Conservation (phyloP, 345 rosid species). For the Pelargonium nanum region DNA sequence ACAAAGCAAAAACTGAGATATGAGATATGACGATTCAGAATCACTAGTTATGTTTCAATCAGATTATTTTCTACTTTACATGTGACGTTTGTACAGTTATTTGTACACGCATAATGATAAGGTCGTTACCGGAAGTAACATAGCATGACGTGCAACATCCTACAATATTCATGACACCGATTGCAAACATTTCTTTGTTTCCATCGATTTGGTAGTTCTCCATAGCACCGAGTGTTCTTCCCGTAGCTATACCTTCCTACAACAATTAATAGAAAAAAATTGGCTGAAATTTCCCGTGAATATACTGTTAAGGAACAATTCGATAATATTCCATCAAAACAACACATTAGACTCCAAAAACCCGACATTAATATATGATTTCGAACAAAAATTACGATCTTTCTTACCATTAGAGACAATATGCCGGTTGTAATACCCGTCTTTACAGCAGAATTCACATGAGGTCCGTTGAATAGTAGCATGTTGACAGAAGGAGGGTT, state of each 20-base stretch:
- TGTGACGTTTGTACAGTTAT: too few species aligned
- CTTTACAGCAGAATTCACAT: constrained; percentile 62
- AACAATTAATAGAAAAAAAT: background rate
- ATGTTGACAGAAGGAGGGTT: constrained; percentile 93
- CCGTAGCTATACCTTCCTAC: constrained; percentile 98
- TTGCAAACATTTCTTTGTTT: constrained; percentile 98
- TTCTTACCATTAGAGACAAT: constrained; percentile 77
- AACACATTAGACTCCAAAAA: too few species aligned
- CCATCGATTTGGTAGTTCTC: constrained; percentile 89
- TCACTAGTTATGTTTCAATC: too few species aligned
- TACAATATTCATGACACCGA: constrained; percentile 84
- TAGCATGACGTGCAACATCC: constrained; percentile 96
- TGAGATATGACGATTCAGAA: too few species aligned
- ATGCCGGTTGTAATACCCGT: constrained; percentile 84
- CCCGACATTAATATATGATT: too few species aligned
- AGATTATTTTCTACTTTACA: too few species aligned
- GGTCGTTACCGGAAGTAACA: constrained; percentile 73
- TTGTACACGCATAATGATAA: too few species aligned
- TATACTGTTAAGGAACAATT: background rate
- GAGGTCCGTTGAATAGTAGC: constrained; percentile 65
- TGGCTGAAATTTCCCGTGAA: background rate
- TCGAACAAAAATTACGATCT: too few species aligned
- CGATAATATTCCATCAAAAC: too few species aligned
- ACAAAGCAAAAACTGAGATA: too few species aligned
- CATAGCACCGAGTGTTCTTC: constrained; percentile 87